Evolutionary conservation across 1,139 yeast species (phyloP), one percentile per base, ranked within the genome.

Genomic region (Taphrina sp.): DNA sequence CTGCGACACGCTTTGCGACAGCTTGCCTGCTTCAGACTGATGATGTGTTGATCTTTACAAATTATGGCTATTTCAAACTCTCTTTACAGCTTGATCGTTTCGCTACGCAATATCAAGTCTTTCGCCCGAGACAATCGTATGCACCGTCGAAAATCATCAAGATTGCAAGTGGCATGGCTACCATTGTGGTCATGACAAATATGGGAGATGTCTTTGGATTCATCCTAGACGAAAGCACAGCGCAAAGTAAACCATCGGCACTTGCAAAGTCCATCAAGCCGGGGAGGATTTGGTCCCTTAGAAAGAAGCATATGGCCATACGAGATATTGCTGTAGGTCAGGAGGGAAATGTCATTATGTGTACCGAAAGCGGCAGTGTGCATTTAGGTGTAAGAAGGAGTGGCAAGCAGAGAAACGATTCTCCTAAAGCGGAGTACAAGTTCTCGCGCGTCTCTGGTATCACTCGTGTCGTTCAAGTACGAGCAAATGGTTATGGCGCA

Each of bases 1-100:
- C 78, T 28, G 83, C 92, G 0, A 78, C 83, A n/a, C 95, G 87
- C 44, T 72, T 75, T 45, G 81, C 83, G 29, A 88, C 96, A 0
- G 74, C 86, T 49, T 79, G 88, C 1, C 74, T 87, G 3, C 77
- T 85, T 1, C 72, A 69, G 2, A 73, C 74, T 26, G 78, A 82
- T 59, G 86, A 80, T 52, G 76, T 89, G 16, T 85, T 82, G 65
- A 76, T 85, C 0, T 79, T 81, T 61, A 72, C 75, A 61, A 80
- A 81, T 60, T 78, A 78, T 26, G 81, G 79, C 54, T 84, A 82
- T 61, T 73, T 78, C 42, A 78, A 79, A 59, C 64, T 63, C 17
- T 47, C 57, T 12, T 24, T 46, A 33, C 49, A 41, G 14, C 26
- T 36, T 7, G 62, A 61, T 3, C 57, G 61, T 17, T 60, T 62